A percentile compares a stretch with the other conserved stretches of the same genome.
phyloP scores from a whole-genome alignment of 176 grass and related monocot species.

The Paspalum notatum region DNA sequence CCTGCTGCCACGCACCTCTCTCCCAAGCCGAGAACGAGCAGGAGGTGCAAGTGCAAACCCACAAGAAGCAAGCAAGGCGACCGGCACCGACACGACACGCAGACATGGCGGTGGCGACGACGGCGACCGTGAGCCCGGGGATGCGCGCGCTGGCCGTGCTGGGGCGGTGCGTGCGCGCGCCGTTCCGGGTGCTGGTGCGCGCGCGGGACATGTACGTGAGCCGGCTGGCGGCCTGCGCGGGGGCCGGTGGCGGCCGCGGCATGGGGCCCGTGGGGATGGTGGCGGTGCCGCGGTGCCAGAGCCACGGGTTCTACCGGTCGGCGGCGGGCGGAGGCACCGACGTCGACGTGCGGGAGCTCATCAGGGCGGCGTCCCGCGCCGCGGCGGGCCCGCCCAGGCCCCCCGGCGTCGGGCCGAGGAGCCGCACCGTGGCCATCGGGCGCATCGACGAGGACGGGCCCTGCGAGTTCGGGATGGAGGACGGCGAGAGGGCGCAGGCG shows the following conservation, averaged over 20 bases:
- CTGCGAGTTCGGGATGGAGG: conserved; percentile 54
- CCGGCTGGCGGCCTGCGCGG: conserved; percentile 47
- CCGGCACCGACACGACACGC: too few relatives aligned
- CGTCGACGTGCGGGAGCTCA: conserved; percentile 54
- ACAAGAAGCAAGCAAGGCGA: background rate
- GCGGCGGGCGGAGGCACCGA: background rate
- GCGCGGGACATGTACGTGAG: conserved; percentile 68
- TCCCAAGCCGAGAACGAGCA: background rate
- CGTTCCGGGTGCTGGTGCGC: conserved; percentile 49
- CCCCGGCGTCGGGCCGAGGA: conserved; percentile 31
- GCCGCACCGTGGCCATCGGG: conserved; percentile 52
- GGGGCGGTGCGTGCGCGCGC: conserved; percentile 47
- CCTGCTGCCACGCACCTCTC: background rate
- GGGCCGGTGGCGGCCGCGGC: background rate
- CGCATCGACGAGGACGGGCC: conserved; percentile 67
- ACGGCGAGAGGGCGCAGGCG: background rate
- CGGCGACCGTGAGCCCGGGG: conserved; percentile 35
- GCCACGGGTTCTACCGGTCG: conserved; percentile 63
- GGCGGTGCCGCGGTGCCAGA: conserved; percentile 48
- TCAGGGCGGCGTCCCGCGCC: conserved; percentile 37
- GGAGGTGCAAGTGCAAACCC: background rate
- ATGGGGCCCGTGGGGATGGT: conserved; percentile 33
- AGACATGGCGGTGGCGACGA: background rate
- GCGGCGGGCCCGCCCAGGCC: background rate
- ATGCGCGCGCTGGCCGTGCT: conserved; percentile 41